A percentile compares a stretch with the other conserved stretches of the same genome.
These are phyloP conservation scores for Dendrobium chrysotoxum DNA, from an alignment of 106 monocot genomes.

Conservation along the genomic window DNA sequence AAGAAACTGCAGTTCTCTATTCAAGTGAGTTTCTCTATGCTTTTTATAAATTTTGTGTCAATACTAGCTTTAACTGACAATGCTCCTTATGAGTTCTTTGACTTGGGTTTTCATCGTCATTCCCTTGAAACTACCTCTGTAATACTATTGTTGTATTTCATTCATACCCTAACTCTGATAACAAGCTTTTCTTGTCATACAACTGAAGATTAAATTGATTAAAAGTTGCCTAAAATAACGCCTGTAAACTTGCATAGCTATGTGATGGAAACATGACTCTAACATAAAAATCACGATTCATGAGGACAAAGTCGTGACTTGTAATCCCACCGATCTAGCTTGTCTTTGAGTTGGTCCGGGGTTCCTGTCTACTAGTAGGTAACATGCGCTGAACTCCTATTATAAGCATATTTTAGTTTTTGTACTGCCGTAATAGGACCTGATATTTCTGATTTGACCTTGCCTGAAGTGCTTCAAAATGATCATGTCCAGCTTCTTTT, in stretches of 20 bases:
- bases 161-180: background rate
- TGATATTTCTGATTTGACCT: background rate
- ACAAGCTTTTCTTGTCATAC: background rate
- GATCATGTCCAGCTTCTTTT: no score
- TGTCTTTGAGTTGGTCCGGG: background rate
- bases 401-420: background rate
- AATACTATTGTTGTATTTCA: background rate
- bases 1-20: conserved; percentile 87
- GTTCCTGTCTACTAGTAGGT: background rate
- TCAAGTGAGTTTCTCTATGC: conserved; percentile 45
- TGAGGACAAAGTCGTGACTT: background rate
- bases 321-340: background rate
- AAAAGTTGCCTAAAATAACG: background rate
- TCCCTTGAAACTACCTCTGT: background rate
- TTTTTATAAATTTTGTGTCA: background rate
- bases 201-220: background rate
- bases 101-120: background rate
- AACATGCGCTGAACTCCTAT: background rate
- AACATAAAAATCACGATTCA: background rate
- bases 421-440: background rate
- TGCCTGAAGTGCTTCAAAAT: no score
- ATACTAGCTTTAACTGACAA: background rate
- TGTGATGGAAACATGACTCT: background rate
- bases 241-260: background rate
- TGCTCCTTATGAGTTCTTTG: background rate